Percentiles rank a stretch among this genome's conserved stretches.
These are phyloP conservation scores for Euphorbia corollata DNA, from an alignment of 441 rosid genomes.

Conservation along the genomic window DNA sequence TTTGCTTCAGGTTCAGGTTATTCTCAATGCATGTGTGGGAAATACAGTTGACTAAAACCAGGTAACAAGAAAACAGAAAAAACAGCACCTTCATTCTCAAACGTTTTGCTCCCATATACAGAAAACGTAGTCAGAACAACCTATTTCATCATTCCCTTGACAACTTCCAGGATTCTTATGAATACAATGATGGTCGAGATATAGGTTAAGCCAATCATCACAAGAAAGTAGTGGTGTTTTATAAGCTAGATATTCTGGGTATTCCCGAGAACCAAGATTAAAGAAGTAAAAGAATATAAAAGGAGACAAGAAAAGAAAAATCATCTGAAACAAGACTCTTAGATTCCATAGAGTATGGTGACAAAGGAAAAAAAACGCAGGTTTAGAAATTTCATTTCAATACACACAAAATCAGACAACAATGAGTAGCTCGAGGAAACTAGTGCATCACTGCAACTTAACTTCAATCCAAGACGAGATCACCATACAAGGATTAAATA, in stretches of 20 bases:
- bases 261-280: slow-evolving; percentile 58
- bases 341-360: background rate
- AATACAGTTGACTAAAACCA: slow-evolving; percentile 8
- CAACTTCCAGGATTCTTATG: slow-evolving; percentile 45
- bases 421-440: background rate
- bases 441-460: background rate
- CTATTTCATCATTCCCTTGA: slow-evolving; percentile 49
- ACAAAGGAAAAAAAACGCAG: background rate
- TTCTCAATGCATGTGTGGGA: background rate
- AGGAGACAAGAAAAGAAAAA: slow-evolving; percentile 13
- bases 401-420: background rate
- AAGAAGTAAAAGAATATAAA: slow-evolving; percentile 8
- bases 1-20: slow-evolving; percentile 5
- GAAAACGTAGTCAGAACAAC: slow-evolving; percentile 95
- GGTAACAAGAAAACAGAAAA: slow-evolving; percentile 15
- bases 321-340: slow-evolving; percentile 7
- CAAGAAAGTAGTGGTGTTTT: slow-evolving; percentile 49
- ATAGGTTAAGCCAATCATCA: slow-evolving; percentile 93
- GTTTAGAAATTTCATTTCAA: background rate
- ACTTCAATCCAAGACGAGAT: background rate
- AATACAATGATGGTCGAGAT: slow-evolving; percentile 64
- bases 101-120: slow-evolving; percentile 97
- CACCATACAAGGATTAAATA: background rate
- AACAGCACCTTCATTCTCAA: slow-evolving; percentile 22
- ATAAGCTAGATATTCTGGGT: slow-evolving; percentile 73